These are phyloP conservation scores for Penicillium expansum DNA, from an alignment of 2,329 filamentous ascomycete species.

Conservation along the genomic window DNA sequence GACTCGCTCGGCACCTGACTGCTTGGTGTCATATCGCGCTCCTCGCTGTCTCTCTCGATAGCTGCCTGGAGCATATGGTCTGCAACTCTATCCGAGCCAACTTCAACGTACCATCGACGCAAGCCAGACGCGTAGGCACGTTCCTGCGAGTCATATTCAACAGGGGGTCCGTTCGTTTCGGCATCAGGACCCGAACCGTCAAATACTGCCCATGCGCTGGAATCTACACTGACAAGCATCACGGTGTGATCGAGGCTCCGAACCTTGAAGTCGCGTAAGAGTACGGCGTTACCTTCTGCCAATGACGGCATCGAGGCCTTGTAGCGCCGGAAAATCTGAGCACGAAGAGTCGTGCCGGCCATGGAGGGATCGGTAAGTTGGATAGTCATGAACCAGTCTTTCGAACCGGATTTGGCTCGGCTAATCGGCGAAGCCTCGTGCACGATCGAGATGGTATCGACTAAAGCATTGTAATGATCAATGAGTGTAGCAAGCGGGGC, in stretches of 20 bases:
- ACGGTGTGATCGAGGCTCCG: constrained; percentile 40
- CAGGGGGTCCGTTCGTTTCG: constrained; percentile 37
- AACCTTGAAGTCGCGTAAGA: constrained; percentile 49
- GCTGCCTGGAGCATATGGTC: constrained; percentile 38
- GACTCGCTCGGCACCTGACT: constrained; percentile 32
- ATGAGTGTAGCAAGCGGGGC: constrained; percentile 43
- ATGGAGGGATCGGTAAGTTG: constrained; percentile 47
- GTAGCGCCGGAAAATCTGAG: constrained; percentile 44
- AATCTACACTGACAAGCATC: constrained; percentile 42
- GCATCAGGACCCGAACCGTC: constrained; percentile 26
- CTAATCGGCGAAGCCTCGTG: constrained; percentile 30
- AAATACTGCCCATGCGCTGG: constrained; percentile 50
- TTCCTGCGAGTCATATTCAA: constrained; percentile 43
- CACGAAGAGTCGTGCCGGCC: constrained; percentile 37
- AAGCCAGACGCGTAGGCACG: constrained; percentile 34
- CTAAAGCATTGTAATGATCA: constrained; percentile 40
- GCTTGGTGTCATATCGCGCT: constrained; percentile 24
- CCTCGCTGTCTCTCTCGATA: constrained; percentile 30
- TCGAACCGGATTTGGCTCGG: constrained; percentile 38
- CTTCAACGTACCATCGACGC: constrained; percentile 42
- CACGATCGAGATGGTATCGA: constrained; percentile 46
- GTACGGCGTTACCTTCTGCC: constrained; percentile 41
- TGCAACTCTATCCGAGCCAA: constrained; percentile 35
- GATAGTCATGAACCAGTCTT: constrained; percentile 43
- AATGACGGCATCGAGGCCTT: constrained; percentile 40